phyloP scores from a whole-genome alignment of 1,139 yeast genomes.

The Nakaseomyces kungkrabaensis region DNA sequence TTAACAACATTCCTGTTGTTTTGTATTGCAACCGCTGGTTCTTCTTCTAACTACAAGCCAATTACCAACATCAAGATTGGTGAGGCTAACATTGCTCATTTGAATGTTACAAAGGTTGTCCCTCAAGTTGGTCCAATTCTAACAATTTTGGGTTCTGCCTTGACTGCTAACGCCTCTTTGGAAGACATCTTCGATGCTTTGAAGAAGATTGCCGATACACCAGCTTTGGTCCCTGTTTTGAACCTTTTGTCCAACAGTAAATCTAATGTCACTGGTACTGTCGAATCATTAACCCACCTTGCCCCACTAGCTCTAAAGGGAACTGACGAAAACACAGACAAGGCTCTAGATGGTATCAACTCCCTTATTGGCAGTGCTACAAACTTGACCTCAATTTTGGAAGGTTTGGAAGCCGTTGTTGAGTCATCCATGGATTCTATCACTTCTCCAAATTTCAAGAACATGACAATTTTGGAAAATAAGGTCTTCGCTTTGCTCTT shows the following conservation, averaged over 20 bases:
- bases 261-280: conserved; percentile 16
- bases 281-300: conserved; percentile 18
- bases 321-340: conserved; percentile 20
- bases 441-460: not conserved
- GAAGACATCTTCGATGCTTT: conserved; percentile 19
- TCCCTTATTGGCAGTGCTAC: conserved; percentile 18
- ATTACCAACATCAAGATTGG: conserved; percentile 26
- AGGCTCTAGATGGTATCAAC: conserved; percentile 18
- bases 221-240: conserved; percentile 24
- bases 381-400: conserved; percentile 24
- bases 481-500: conserved; percentile 18
- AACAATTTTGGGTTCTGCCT: conserved; percentile 21
- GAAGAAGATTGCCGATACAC: conserved; percentile 19
- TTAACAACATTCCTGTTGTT: conserved; percentile 15
- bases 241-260: conserved; percentile 18
- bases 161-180: conserved; percentile 16
- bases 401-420: conserved; percentile 22
- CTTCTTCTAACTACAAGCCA: conserved; percentile 24
- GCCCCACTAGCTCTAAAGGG: conserved; percentile 23
- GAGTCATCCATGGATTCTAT: conserved; percentile 7
- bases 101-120: conserved; percentile 28
- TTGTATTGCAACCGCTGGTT: conserved; percentile 25
- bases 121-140: conserved; percentile 24
- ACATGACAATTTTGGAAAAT: conserved; percentile 8
- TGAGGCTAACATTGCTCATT: conserved; percentile 25